Base-by-base conservation (phyloP, 805 yeast species). In the Alloascoidea hylecoeti region DNA sequence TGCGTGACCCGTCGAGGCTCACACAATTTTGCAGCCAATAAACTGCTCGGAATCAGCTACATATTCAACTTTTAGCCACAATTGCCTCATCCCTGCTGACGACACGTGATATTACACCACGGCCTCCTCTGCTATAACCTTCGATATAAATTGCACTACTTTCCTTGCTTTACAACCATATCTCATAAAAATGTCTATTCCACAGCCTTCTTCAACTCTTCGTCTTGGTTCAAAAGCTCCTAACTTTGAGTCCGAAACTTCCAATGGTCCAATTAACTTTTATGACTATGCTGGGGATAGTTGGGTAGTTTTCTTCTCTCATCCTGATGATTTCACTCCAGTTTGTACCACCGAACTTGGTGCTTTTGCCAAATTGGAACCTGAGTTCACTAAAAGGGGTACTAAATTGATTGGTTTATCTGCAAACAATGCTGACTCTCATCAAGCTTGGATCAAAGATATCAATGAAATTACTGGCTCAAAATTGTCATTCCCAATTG, bases 331-430 rank as follows among this genome's bases (percentile, higher is more conserved):
- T 59, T 88, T 83, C 72, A 86, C 96, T 15, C 96, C 96, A 36
- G 96, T 86, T 42, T 86, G 96, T 65, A 88, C 96, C 53, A 86
- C 96, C 41, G 96, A 86, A 69, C 71, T 86, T 56, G 95, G 96
- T 49, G 96, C 95, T 9, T 88, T 86, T 55, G 92, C 96, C 49
- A 72, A 78, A 55, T 76, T 88, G 61, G 85, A 85, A 66, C 85
- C 92, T 40, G 95, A 86, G 62, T 86, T 86, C 56, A 74, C 80
- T 57, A 70, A 80, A 64, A 79, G 96, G 66, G 74, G 74, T 52
- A 88, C 79, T 58, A 86, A 88, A 69, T 71, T 86, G 58, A 76
- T 86, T 60, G 96, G 96, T 48, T 66, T 86, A 48, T 83, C 95
- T 41, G 94, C 95, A 45, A 88, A 86, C 62, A 78, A 76, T 50